Conservation (phyloP, 352 stramenopile genomes). For the Phytophthora podocarpi region DNA sequence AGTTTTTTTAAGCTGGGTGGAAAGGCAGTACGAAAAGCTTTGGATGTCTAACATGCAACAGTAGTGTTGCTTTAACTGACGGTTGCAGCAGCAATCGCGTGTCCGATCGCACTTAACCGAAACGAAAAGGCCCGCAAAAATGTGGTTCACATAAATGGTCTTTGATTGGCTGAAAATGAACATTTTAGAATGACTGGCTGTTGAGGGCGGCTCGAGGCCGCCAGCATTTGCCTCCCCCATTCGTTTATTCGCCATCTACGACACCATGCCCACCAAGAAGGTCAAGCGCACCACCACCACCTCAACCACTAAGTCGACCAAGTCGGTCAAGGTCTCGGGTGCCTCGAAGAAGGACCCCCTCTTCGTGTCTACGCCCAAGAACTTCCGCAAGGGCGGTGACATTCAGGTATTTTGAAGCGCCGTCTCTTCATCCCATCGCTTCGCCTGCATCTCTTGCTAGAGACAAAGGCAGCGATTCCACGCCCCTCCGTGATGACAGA, state of each 20-base stretch:
- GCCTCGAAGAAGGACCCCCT: slow-evolving; percentile 92
- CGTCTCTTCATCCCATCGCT: slow-evolving; percentile 21
- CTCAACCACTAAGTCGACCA: slow-evolving; percentile 60
- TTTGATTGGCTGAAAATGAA: slow-evolving; percentile 25
- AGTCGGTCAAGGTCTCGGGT: slow-evolving; percentile 71
- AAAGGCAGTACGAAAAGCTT: too few species aligned
- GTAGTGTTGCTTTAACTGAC: too few species aligned
- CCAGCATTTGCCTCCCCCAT: slow-evolving; percentile 24
- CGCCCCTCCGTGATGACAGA: slow-evolving; percentile 23
- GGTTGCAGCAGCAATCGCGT: too few species aligned
- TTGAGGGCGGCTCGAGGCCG: not conserved
- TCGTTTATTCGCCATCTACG: slow-evolving; percentile 90
- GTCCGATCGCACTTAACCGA: not conserved
- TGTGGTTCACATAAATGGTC: not conserved
- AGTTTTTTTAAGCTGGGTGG: too few species aligned
- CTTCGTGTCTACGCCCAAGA: slow-evolving; percentile 94
- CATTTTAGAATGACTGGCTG: slow-evolving; percentile 38
- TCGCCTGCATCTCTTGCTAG: not conserved
- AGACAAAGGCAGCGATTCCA: slow-evolving; percentile 22
- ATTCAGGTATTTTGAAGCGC: slow-evolving; percentile 90
- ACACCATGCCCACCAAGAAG: slow-evolving; percentile 89
- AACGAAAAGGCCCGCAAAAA: too few species aligned
- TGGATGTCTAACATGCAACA: too few species aligned
- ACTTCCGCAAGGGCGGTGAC: slow-evolving; percentile 96
- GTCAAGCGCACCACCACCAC: slow-evolving; percentile 81